Base-by-base conservation (phyloP, 768 basidiomycete species). In the Kwoniella mangroviensis region DNA sequence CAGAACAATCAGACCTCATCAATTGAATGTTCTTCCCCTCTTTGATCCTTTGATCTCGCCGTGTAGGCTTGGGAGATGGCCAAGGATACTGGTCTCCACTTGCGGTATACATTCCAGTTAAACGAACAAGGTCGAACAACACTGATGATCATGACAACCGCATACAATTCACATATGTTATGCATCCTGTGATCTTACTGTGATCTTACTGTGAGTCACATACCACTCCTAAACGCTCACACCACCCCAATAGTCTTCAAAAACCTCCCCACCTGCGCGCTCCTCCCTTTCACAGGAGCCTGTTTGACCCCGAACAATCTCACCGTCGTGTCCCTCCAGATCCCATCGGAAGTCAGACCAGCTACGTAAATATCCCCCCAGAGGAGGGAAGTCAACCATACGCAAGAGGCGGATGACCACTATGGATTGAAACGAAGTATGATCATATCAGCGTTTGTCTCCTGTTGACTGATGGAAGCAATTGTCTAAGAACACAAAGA, bases 311-410 rank as follows among this genome's bases (percentile, higher is more conserved):
- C 88, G 85, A 98, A 98, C 62, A 98, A 83, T 52, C 92, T 89
- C 34, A 97, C 93, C 59, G 89, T 90, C 15, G 94, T 97, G 21
- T 89, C 88, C 74, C 92, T 92, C 94, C 95, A 98, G n/a, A 70
- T 65, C 3, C 76, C 76, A 53, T 95, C 89, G 13, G 92, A 91
- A 1, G 90, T 88, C 89, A 95, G 91, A 5, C 90, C 91, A 57
- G 91, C 90, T 22, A 97, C 91, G 79, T 95, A 99, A 21, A 96
- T 88, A 80, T 95, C 93, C 51, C 97, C 95, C 94, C 96, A 99
- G 22, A 95, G 90, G 63, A 98, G 84, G 0, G 92, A 94, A 4
- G 94, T 92, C 45, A 96, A 86, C 96, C 97, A 98, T 19, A 94
- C 87, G 69, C 91, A 86, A 2, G 93, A 94, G 1, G 92, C 90